Evolutionary conservation across 345 rosid genomes (phyloP), one percentile per base, ranked within the genome.

Genomic region (Aquilaria yunnanensis): DNA sequence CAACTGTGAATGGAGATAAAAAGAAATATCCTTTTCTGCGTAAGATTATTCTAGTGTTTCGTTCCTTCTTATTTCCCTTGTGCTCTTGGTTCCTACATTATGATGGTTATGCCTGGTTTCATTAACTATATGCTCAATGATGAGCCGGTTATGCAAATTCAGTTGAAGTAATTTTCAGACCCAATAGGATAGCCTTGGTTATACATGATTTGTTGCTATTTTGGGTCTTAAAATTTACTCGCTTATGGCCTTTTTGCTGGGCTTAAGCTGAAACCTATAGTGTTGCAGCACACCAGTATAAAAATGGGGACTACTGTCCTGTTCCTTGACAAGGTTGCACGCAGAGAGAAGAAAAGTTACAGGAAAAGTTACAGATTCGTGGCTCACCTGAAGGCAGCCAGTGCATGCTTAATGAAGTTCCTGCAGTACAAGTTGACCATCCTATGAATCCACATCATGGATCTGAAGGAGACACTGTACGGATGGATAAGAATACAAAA

Each of bases 21-120:
- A 84, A 84, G 68, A 87, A 88, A 90, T 90, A 90, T 90, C 97
- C 97, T 90, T 67, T 81, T 64, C 46, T 74, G 14, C 55, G 65
- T 58, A 60, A 65, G 14, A 57, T 67, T 72, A 31, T 64, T 56
- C 30, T 63, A 41, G 11, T 59, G 13, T 46, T 47, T 3, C 56
- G 31, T 62, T 30, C 12, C 14, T 14, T 67, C 56, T 57, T 51
- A 10, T 52, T 34, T 54, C 53, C 43, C 64, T 57, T 62, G 6
- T 54, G 45, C 41, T 61, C 57, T 59, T 37, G 43, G 43, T 37
- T 37, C 43, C 43, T 37, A 37, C 7, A 5, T 37, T 37, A 9
- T 9, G 46, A 11, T 5, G 49, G 30, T 30, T 46, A 9, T 37
- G 43, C 43, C 23, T 37, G 43, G 43, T 37, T 37, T 37, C 7